phyloP scores from a whole-genome alignment of 2,329 filamentous ascomycete species.

The Cytospora piceae region DNA sequence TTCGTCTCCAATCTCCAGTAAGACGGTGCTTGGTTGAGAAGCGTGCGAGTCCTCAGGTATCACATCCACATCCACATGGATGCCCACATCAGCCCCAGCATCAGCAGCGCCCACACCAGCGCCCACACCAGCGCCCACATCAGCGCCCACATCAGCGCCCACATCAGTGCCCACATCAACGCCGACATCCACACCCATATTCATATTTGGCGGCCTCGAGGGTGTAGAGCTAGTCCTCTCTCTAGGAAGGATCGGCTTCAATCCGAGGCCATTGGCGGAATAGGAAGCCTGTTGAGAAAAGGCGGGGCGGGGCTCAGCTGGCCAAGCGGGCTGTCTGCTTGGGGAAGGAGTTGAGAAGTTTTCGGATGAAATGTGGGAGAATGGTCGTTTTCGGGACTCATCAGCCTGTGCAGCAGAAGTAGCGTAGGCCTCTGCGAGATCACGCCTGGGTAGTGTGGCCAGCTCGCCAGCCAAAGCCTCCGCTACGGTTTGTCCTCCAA shows the following conservation, averaged over 20 bases:
- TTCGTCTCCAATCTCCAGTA: constrained; percentile 48
- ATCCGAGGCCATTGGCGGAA: constrained; percentile 49
- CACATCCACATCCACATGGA: constrained; percentile 33
- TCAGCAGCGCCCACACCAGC: constrained; percentile 8
- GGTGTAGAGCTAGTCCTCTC: constrained; percentile 15
- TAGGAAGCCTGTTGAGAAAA: constrained; percentile 47
- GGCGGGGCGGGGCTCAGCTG: constrained; percentile 51
- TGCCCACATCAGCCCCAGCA: constrained; percentile 38
- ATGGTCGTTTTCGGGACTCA: constrained; percentile 51
- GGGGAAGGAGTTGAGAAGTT: constrained; percentile 46
- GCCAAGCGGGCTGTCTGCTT: constrained; percentile 51
- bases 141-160: constrained; percentile 5
- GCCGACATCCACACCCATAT: constrained; percentile 10
- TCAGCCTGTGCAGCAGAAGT: constrained; percentile 51
- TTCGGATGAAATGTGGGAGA: constrained; percentile 51
- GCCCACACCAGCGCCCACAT: background rate
- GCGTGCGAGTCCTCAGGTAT: constrained; percentile 6
- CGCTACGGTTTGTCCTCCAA: constrained; percentile 52
- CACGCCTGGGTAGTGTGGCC: constrained; percentile 39
- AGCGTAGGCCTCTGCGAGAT: constrained; percentile 53
- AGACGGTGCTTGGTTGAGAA: constrained; percentile 23
- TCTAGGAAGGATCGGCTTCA: constrained; percentile 48
- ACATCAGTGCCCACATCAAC: constrained; percentile 14
- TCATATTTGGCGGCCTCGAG: constrained; percentile 10
- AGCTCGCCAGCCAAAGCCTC: constrained; percentile 49